Evolutionary conservation across 345 rosid species (phyloP), one percentile per base, ranked within the genome.

Genomic region (Rhizophora apiculata): DNA sequence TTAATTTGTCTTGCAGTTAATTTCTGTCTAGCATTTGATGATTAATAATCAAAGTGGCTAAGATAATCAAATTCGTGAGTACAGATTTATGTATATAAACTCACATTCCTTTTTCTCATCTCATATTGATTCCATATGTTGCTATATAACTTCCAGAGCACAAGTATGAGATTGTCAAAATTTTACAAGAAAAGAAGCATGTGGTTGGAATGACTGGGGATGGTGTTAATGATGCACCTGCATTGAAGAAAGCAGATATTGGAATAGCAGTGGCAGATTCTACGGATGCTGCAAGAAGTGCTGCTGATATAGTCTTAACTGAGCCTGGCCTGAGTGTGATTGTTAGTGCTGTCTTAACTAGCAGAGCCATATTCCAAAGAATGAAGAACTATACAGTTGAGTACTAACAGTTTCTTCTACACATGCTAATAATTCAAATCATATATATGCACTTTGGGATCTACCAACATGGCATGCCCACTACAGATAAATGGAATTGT

Each of bases 201-300:
- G 89, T 93, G 58, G 98, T 93, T 66, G 98, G 98, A 63, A 94
- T 94, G 98, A 94, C 98, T 2, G 97, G 98, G 71, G 97, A 94
- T 78, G 98, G 98, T 64, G 98, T 94, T 76, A 94, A 94, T 69
- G 98, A 94, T 79, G 98, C 98, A 20, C 97, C 97, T 43, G 98
- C 98, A 69, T 77, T 94, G 27, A 94, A 94, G 83, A 94, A 87
- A 83, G 98, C 98, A 51, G 98, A 94, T 79, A 91, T 94, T 2
- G 98, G 96, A 78, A 94, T 94, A 74, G 98, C 98, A 60, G 98
- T 91, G 29, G 88, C 97, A 8, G 97, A 91, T 87, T 80, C 97
- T 56, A 94, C 98, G 31, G 98, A 94, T 85, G 98, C 98, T 11
- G 97, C 98, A 57, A 94, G 97, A 84, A 80, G 91, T 69, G 91